These are phyloP conservation scores for Clitoria ternatea DNA, from an alignment of 306 rosid species.

Conservation along the genomic window DNA sequence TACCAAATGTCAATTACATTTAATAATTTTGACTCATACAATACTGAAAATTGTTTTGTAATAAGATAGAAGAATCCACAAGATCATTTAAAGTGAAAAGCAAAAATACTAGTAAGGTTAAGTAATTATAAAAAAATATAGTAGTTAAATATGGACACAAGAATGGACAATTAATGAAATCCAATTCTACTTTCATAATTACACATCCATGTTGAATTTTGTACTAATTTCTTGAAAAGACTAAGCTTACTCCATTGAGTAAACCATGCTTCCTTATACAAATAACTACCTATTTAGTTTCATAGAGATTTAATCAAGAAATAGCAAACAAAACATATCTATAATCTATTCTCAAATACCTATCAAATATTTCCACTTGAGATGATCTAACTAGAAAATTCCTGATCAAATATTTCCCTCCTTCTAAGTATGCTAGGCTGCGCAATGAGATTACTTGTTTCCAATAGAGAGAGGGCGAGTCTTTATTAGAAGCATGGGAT, in stretches of 20 bases:
- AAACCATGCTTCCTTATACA: not conserved
- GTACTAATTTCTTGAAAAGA: not conserved
- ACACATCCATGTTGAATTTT: not conserved
- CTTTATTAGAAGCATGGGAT: no score
- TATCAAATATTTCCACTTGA: no score
- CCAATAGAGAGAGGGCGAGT: no score
- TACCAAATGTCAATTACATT: conserved; percentile 9
- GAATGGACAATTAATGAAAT: not conserved
- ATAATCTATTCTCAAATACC: not conserved
- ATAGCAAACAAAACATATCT: not conserved
- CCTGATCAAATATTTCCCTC: no score
- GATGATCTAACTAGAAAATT: no score
- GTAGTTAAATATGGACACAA: not conserved
- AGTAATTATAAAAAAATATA: not conserved
- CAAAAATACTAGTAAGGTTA: not conserved
- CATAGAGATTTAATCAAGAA: not conserved
- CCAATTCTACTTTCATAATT: not conserved
- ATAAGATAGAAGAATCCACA: not conserved
- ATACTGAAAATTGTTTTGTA: not conserved
- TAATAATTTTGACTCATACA: conserved; percentile 18
- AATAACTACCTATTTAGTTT: not conserved
- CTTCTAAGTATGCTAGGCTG: no score
- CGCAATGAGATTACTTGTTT: no score
- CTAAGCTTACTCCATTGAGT: no score
- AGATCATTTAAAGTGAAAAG: no score